phyloP scores from a whole-genome alignment of 495 filamentous ascomycete species.

The Letharia columbiana region DNA sequence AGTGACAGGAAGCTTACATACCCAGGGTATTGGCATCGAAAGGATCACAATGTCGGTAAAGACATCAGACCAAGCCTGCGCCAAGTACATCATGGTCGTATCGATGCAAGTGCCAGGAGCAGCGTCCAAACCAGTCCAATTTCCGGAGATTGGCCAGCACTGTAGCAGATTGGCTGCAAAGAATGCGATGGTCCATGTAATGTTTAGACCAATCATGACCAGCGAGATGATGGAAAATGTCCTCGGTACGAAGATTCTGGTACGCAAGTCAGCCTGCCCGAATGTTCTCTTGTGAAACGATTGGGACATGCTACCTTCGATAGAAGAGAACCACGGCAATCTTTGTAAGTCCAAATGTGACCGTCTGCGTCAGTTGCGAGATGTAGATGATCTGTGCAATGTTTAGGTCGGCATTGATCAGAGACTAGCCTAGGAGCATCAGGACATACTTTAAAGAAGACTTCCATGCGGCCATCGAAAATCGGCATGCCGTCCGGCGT shows the following conservation, averaged over 20 bases:
- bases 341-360: constrained; percentile 17
- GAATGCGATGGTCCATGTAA: constrained; percentile 15
- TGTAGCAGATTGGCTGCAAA: constrained; percentile 16
- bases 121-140: constrained; percentile 9
- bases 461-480: constrained; percentile 1
- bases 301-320: not conserved
- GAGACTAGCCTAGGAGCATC: not conserved
- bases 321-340: constrained; percentile 12
- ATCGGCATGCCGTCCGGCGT: constrained; percentile 9
- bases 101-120: constrained; percentile 11
- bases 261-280: not conserved
- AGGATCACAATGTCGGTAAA: constrained; percentile 11
- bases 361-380: constrained; percentile 13
- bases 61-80: constrained; percentile 11
- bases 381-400: constrained; percentile 6
- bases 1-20: not conserved
- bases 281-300: not conserved
- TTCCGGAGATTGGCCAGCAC: constrained; percentile 8
- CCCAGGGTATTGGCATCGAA: constrained; percentile 8
- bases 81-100: constrained; percentile 6
- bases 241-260: constrained; percentile 3
- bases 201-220: constrained; percentile 1
- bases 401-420: not conserved
- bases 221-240: not conserved
- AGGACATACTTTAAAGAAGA: constrained; percentile 3